Base-by-base conservation (phyloP, 2,329 filamentous ascomycete species). In the Sporothrix euskadiensis region DNA sequence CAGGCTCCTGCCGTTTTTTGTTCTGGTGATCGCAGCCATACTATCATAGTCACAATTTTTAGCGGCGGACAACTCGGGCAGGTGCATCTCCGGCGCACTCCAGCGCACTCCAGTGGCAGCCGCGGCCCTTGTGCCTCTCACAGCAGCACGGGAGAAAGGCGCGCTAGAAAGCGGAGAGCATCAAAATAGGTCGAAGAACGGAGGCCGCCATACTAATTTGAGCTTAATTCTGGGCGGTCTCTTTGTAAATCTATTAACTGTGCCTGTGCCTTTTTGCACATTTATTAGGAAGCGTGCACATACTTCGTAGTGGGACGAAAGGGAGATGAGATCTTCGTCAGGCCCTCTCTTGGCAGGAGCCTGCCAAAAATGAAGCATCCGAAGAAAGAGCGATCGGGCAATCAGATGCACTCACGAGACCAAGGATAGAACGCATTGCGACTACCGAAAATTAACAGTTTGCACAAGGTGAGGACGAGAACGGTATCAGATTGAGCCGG, bases 81-180 rank as follows among this genome's bases (percentile, higher is more conserved):
- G 35, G 59, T n/a, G 35, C 59, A 32, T 49, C 41, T 49, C 35
- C 19, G 59, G 8, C 12, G 10, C n/a, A 39, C 59, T 65, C 59
- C 10, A 63, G 35, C 39, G n/a, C 26, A 26, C 26, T 26, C 26
- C 26, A 26, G 26, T 26, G n/a, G 56, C 56, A 59, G 52, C 52
- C 52, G 52, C 52, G 56, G 56, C 30, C 44, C 14, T 16, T 59
- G 52, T 26, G 22, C 52, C 10, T 30, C 19, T 32, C 65, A 68
- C 65, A 68, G 32, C 66, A 56, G 14, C 66, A 69, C 47, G 30
- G 49, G 47, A 56, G 26, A 49, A 66, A 49, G 44, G 26, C 41
- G 26, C 63, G 41, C 63, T 66, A 66, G 41, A 66, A 32, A 52
- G 66, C 47, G 66, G 44, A 69, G 66, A 49, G 66, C 44, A 69